These are phyloP conservation scores for Coprinellus aureogranulatus DNA, from an alignment of 768 basidiomycete species.

Conservation along the genomic window DNA sequence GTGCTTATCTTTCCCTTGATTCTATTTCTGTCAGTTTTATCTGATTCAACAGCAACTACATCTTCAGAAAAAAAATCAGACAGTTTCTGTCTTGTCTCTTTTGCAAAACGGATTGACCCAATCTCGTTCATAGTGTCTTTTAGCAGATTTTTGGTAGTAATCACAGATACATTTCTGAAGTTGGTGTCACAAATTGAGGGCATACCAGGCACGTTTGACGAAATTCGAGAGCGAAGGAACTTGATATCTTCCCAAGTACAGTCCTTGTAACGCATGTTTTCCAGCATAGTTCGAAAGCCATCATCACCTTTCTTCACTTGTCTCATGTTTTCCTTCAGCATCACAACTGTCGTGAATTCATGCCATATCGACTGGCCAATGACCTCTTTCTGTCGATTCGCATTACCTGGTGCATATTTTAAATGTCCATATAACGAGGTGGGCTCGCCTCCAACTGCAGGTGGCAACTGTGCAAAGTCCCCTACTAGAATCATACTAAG, in stretches of 20 bases:
- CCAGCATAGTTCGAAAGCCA: constrained; percentile 25
- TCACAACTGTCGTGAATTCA: constrained; percentile 30
- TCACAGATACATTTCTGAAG: constrained; percentile 36
- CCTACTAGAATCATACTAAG: constrained; percentile 42
- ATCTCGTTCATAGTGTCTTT: constrained; percentile 37
- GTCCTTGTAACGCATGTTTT: constrained; percentile 37
- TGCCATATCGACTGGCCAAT: constrained; percentile 31
- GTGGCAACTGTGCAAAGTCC: constrained; percentile 46
- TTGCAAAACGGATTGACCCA: constrained; percentile 29
- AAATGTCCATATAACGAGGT: neutral
- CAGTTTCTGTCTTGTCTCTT: constrained; percentile 25
- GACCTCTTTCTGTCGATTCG: constrained; percentile 15
- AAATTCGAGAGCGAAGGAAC: constrained; percentile 27
- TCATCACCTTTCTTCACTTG: constrained; percentile 23
- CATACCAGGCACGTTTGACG: constrained; percentile 13
- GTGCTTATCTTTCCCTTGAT: neutral
- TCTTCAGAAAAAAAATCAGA: constrained; percentile 18
- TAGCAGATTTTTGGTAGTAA: constrained; percentile 33
- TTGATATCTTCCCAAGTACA: constrained; percentile 38
- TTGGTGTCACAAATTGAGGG: no score
- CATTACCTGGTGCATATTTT: neutral
- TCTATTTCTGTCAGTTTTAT: neutral
- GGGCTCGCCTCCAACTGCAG: constrained; percentile 3
- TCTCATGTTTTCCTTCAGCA: constrained; percentile 35
- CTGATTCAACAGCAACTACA: no score